Percentiles rank a stretch among this genome's conserved stretches.
Evolutionary conservation across 106 monocot genomes (phyloP).

Genomic region (Dendrobium nobile): DNA sequence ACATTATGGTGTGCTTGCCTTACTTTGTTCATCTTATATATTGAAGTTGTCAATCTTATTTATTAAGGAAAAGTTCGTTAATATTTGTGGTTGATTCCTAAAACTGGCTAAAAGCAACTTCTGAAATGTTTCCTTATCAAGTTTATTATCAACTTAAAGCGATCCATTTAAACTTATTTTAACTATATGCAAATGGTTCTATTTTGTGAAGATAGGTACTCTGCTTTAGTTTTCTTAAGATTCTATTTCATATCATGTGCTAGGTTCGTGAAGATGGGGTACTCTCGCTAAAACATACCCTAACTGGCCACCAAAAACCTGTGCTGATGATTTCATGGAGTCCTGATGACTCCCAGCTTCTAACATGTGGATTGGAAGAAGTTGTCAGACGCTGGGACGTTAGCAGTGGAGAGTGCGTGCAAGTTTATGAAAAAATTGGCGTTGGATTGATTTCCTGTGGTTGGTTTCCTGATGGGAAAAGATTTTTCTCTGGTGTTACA

Average conservation of each 20-base stretch:
- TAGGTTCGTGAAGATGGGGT: constrained; percentile 70
- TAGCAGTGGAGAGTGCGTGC: constrained; percentile 49
- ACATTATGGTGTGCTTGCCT: no score
- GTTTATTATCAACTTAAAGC: neutral
- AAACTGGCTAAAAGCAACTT: no score
- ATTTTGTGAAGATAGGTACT: neutral
- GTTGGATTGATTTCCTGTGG: constrained; percentile 64
- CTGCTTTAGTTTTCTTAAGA: neutral
- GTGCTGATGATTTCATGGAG: constrained; percentile 88
- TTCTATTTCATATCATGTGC: neutral
- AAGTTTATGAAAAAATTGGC: constrained; percentile 50
- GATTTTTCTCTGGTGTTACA: constrained; percentile 43
- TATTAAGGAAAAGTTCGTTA: no score
- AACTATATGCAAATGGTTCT: neutral
- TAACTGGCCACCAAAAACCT: constrained; percentile 62
- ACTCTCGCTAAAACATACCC: constrained; percentile 56
- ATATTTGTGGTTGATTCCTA: no score
- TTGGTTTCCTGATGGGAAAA: constrained; percentile 73
- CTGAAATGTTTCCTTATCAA: neutral
- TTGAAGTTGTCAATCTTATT: no score
- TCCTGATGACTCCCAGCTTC: constrained; percentile 63
- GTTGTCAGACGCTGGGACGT: constrained; percentile 66
- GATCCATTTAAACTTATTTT: neutral
- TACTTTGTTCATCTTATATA: no score
- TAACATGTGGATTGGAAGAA: constrained; percentile 87